Percentiles rank a stretch among this genome's conserved stretches.
These are phyloP conservation scores for Fusarium temperatum DNA, from an alignment of 2,329 filamentous ascomycete genomes.

Conservation along the genomic window DNA sequence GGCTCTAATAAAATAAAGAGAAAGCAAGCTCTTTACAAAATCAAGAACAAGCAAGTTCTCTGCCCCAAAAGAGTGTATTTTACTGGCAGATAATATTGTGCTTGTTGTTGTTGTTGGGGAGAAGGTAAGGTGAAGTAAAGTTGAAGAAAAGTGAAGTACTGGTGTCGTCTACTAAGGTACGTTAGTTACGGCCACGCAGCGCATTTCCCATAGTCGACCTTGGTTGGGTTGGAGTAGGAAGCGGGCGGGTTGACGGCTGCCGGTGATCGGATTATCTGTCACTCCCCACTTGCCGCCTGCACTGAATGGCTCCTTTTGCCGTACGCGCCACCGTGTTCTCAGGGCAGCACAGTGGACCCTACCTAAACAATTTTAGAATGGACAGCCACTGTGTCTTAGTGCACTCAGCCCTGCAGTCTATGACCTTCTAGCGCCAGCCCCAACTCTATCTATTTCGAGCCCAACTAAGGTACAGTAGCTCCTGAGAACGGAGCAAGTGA, in stretches of 20 bases:
- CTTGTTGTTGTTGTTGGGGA: neutral
- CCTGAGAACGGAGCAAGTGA: neutral
- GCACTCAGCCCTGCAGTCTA: constrained; percentile 29
- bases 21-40: constrained; percentile 6
- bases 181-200: constrained; percentile 45
- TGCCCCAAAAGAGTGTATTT: constrained; percentile 29
- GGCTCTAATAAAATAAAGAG: constrained; percentile 1
- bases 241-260: constrained; percentile 24
- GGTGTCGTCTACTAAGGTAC: neutral
- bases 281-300: constrained; percentile 37
- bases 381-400: constrained; percentile 25
- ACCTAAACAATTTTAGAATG: constrained; percentile 22
- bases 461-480: neutral
- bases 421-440: constrained; percentile 16
- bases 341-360: neutral
- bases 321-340: constrained; percentile 50
- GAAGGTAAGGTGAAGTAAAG: constrained; percentile 14
- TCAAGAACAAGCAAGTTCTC: constrained; percentile 6
- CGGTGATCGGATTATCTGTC: constrained; percentile 49
- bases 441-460: constrained; percentile 8
- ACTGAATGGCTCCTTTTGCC: constrained; percentile 25
- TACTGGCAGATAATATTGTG: constrained; percentile 12
- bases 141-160: constrained; percentile 10
- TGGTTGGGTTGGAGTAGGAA: neutral
- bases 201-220: constrained; percentile 21